Base-by-base conservation (phyloP, 345 rosid genomes). In the Boechera retrofracta region DNA sequence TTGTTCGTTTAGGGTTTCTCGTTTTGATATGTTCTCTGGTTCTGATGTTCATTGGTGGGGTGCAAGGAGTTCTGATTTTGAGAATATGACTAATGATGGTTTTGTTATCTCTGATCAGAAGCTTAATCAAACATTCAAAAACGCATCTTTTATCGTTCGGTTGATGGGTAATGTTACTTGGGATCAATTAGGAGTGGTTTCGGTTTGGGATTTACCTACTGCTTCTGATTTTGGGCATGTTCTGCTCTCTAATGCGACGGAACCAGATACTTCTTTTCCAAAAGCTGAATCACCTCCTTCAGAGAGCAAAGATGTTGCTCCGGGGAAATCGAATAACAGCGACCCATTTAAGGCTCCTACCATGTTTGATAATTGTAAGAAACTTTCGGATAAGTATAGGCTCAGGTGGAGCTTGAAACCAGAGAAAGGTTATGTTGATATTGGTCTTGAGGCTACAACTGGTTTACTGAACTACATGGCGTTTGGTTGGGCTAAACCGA, bases 1-100 rank as follows among this genome's bases (percentile, higher is more conserved):
- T 69, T 95, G 99, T 81, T 87, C 98, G 2, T 95, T 95, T 76
- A 69, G 72, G 81, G 87, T 95, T 77, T 85, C 93, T 58, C 78
- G 84, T 71, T 95, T 95, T 71, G 93, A 95, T 71, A 90, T 95
- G 97, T 81, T 92, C 5, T 61, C 91, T 33, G 97, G 96, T 6
- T 82, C 87, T 26, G 89, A 88, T 52, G 93, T 92, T 62, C 88
- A 81, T 72, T 92, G 92, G 90, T 95, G 96, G 98, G 97, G 94
- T n/a, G 83, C 98, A 24, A 45, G 69, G 75, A 73, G 73, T 7
- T 72, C 78, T 29, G 79, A 82, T 75, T 89, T 92, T 55, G 81
- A 66, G 63, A 91, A 92, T 64, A 42, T 95, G 74, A 95, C 97
- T 18, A 6, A 54, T 31, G 39, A 49, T 29, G 99, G 99, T 18